Evolutionary conservation across 2,329 filamentous ascomycete species (phyloP).

Genomic region (Clonostachys byssicola): DNA sequence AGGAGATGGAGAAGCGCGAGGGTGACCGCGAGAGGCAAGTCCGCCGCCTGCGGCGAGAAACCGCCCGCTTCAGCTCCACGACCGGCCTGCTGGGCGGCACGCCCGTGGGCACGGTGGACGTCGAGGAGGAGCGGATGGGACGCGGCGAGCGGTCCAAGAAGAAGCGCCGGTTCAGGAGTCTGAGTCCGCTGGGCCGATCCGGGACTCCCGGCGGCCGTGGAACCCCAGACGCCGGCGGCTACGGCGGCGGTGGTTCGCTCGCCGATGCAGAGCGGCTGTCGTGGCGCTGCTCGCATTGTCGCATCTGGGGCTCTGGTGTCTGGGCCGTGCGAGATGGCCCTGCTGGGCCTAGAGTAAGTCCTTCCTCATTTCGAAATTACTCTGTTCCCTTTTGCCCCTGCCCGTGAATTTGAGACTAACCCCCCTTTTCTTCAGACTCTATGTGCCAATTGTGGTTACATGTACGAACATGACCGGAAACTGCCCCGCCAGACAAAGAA

Average conservation of each 20-base stretch:
- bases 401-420: neutral
- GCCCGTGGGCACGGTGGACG: conserved; percentile 50
- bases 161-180: conserved; percentile 85
- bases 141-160: conserved; percentile 91
- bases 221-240: conserved; percentile 76
- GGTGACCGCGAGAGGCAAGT: conserved; percentile 91
- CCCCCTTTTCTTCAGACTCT: conserved; percentile 56
- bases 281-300: conserved; percentile 88
- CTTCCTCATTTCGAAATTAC: neutral
- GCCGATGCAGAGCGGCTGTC: conserved; percentile 73
- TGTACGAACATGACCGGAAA: conserved; percentile 83
- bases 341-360: conserved; percentile 71
- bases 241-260: conserved; percentile 65
- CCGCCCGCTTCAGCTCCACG: conserved; percentile 85
- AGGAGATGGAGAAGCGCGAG: conserved; percentile 96
- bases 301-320: conserved; percentile 81
- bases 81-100: conserved; percentile 76
- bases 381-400: too few relatives aligned
- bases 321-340: conserved; percentile 96
- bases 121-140: conserved; percentile 80
- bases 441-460: conserved; percentile 87
- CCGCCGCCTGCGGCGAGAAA: conserved; percentile 80
- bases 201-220: conserved; percentile 65
- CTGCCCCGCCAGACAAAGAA: conserved; percentile 55
- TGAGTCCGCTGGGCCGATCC: conserved; percentile 70